Evolutionary conservation across 1,284 basidiomycete genomes (phyloP).

Genomic region (Schizophyllum amplum): DNA sequence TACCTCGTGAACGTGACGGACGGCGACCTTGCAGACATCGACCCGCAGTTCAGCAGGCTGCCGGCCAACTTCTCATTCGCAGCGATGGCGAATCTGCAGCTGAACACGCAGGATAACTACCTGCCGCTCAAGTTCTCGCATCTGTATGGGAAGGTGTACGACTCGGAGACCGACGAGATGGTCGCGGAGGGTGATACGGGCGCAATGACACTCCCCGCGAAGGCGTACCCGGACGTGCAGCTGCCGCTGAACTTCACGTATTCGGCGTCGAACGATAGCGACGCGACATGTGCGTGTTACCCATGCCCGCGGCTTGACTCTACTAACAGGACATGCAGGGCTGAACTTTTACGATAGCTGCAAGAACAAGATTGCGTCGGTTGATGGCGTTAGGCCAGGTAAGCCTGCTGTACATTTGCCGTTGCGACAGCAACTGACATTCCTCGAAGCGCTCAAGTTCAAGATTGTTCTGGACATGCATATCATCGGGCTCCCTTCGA

Average conservation of each 20-base stretch:
- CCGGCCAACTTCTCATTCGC: conserved; percentile 86
- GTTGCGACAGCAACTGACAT: not conserved
- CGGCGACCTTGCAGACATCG: conserved; percentile 34
- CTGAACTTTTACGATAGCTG: conserved; percentile 74
- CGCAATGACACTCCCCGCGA: conserved; percentile 51
- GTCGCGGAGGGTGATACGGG: conserved; percentile 62
- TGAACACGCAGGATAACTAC: conserved; percentile 65
- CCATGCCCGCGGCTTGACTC: not conserved
- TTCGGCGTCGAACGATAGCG: conserved; percentile 69
- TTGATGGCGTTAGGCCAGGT: conserved; percentile 55
- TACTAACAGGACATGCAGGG: conserved; percentile 36
- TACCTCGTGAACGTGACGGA: not conserved
- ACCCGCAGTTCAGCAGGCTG: conserved; percentile 46
- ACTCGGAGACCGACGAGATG: conserved; percentile 50
- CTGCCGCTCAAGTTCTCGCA: conserved; percentile 66
- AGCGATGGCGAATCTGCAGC: conserved; percentile 61
- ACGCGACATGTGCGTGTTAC: conserved; percentile 63
- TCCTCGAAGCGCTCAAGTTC: conserved; percentile 41
- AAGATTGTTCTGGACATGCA: conserved; percentile 58
- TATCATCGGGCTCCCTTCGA: conserved; percentile 61
- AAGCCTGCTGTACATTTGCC: conserved; percentile 19
- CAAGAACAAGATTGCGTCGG: conserved; percentile 45
- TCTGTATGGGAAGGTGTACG: conserved; percentile 58
- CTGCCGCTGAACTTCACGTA: conserved; percentile 80
- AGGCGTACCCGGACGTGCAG: conserved; percentile 48